Percentiles rank a stretch among this genome's conserved stretches.
These are phyloP conservation scores for Mortierella sp. DNA, from an alignment of 371 early-diverging fungal species.

Conservation along the genomic window DNA sequence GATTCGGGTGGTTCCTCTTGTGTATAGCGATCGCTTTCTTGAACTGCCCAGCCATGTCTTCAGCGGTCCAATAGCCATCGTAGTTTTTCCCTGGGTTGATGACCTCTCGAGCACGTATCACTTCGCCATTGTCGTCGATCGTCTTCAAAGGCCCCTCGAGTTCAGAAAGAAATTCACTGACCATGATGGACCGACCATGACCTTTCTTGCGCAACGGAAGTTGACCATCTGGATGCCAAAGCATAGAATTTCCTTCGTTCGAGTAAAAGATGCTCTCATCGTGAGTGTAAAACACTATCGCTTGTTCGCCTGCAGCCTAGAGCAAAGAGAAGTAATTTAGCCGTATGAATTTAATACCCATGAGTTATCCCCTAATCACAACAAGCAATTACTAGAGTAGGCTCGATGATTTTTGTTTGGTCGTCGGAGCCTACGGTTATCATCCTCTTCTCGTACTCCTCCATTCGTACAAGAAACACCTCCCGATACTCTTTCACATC, in stretches of 20 bases:
- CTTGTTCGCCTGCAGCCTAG: constrained; percentile 5
- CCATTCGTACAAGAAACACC: neutral
- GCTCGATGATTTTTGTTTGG: neutral
- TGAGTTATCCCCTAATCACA: neutral
- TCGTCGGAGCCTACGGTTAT: neutral
- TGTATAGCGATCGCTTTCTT: constrained; percentile 33
- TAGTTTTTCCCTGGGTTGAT: constrained; percentile 21
- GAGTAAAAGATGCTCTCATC: constrained; percentile 33
- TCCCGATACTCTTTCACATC: neutral
- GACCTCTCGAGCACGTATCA: constrained; percentile 21
- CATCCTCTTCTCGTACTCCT: constrained; percentile 3
- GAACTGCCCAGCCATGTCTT: constrained; percentile 25
- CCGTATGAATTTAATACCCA: too few relatives aligned
- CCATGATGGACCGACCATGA: constrained; percentile 17
- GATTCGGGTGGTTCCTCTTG: constrained; percentile 26
- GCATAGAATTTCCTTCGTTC: constrained; percentile 16
- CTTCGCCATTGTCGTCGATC: constrained; percentile 14
- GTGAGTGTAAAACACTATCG: constrained; percentile 13
- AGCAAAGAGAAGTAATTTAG: too few relatives aligned
- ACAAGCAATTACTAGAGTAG: neutral
- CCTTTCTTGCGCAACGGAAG: constrained; percentile 28
- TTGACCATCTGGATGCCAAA: constrained; percentile 25
- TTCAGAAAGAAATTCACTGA: constrained; percentile 33
- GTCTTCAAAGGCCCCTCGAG: constrained; percentile 16
- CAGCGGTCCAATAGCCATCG: constrained; percentile 27